phyloP scores from a whole-genome alignment of 768 basidiomycete species.

The Favolaschia claudopus region DNA sequence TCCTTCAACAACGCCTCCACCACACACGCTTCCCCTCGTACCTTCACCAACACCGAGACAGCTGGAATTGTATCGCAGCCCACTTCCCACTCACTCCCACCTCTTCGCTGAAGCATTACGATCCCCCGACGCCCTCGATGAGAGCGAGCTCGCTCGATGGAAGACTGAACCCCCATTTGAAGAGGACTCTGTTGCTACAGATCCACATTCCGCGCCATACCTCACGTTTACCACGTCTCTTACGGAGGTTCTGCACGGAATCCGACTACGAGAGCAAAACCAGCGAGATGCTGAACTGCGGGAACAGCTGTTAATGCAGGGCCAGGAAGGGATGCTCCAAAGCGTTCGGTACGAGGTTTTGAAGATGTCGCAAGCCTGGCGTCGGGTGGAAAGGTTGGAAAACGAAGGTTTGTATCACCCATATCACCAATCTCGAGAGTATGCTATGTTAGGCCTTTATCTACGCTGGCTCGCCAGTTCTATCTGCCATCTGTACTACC shows the following conservation, averaged over 20 bases:
- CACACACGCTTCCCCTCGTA: too few species aligned
- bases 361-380: not conserved
- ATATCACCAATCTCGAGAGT: not conserved
- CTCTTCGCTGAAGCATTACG: not conserved
- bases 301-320: not conserved
- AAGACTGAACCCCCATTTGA: not conserved
- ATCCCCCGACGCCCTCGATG: not conserved
- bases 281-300: not conserved
- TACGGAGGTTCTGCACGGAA: not conserved
- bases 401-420: not conserved
- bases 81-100: too few species aligned
- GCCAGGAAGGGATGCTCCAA: not conserved
- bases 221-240: not conserved
- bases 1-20: too few species aligned
- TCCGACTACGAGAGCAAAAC: not conserved
- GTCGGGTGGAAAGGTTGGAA: not conserved
- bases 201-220: not conserved
- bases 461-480: not conserved
- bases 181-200: not conserved
- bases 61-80: too few species aligned
- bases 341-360: not conserved
- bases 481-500: not conserved
- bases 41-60: too few species aligned
- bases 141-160: not conserved
- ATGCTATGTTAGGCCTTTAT: not conserved